These are phyloP conservation scores for Uronychia setigera DNA, from an alignment of 73 alveolate genomes.

Conservation along the genomic window DNA sequence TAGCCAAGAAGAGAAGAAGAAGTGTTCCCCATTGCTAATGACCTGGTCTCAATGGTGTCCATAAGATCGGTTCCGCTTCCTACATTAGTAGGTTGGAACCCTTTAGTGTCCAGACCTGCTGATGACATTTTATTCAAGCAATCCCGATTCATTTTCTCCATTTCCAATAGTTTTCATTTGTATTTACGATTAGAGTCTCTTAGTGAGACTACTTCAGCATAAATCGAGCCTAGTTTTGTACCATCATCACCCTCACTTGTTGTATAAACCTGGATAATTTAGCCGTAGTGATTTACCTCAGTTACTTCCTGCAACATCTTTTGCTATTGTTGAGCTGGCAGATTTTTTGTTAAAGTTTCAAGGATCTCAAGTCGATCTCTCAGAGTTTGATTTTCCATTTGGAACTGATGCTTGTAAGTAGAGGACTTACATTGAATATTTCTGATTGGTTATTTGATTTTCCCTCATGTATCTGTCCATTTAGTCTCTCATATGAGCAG, in stretches of 20 bases:
- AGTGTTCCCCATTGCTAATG: too few species aligned
- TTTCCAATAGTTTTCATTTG: background rate
- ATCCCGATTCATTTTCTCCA: background rate
- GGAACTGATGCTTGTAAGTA: background rate
- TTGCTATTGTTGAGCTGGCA: background rate
- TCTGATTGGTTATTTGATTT: conserved; percentile 12
- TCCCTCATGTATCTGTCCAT: conserved; percentile 20
- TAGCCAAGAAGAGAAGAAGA: too few species aligned
- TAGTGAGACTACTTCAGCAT: background rate
- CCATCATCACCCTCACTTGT: background rate
- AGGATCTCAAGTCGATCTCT: conserved; percentile 46
- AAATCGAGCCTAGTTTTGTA: background rate
- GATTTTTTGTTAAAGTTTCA: conserved; percentile 22
- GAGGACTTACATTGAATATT: background rate
- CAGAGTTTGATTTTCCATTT: conserved; percentile 32
- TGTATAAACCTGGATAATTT: background rate
- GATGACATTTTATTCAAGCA: background rate
- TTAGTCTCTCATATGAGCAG: conserved; percentile 38
- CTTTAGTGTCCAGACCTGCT: background rate
- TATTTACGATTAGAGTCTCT: background rate
- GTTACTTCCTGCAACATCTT: background rate
- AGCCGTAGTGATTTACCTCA: background rate
- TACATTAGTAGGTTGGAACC: too few species aligned
- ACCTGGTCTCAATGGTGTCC: too few species aligned
- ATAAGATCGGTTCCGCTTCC: too few species aligned